Evolutionary conservation across 805 yeast species (phyloP).

Genomic region (Lipomyces yamanashiensis): DNA sequence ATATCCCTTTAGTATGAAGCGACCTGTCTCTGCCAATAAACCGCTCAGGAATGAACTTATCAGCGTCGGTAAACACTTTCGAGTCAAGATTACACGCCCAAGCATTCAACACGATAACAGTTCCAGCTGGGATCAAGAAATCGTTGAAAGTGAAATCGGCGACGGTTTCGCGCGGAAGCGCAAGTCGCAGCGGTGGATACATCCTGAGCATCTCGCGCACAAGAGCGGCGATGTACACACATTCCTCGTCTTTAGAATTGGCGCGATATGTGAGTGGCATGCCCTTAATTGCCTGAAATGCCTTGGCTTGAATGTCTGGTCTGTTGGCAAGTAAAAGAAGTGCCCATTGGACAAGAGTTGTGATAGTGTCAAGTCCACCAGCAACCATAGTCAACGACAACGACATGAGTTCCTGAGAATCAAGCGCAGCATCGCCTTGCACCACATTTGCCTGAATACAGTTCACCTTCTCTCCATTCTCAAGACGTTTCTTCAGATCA

Average conservation of each 20-base stretch:
- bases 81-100: constrained; percentile 72
- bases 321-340: constrained; percentile 59
- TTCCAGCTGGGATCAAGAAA: constrained; percentile 56
- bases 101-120: constrained; percentile 65
- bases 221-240: constrained; percentile 59
- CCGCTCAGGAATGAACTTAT: constrained; percentile 43
- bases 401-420: constrained; percentile 53
- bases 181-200: constrained; percentile 67
- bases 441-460: constrained; percentile 40
- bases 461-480: constrained; percentile 27
- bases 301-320: constrained; percentile 53
- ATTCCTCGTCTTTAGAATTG: constrained; percentile 39
- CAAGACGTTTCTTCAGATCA: constrained; percentile 30
- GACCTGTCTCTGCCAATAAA: constrained; percentile 37
- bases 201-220: constrained; percentile 63
- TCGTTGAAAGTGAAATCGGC: constrained; percentile 49
- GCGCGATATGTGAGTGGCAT: constrained; percentile 34
- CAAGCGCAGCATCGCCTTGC: constrained; percentile 37
- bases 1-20: constrained; percentile 22
- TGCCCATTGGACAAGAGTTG: constrained; percentile 63
- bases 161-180: constrained; percentile 64
- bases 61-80: constrained; percentile 40
- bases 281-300: constrained; percentile 49
- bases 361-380: constrained; percentile 75
- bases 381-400: constrained; percentile 73